Conservation (phyloP, 1,139 yeast species). For the Lipomyces yarrowii region DNA sequence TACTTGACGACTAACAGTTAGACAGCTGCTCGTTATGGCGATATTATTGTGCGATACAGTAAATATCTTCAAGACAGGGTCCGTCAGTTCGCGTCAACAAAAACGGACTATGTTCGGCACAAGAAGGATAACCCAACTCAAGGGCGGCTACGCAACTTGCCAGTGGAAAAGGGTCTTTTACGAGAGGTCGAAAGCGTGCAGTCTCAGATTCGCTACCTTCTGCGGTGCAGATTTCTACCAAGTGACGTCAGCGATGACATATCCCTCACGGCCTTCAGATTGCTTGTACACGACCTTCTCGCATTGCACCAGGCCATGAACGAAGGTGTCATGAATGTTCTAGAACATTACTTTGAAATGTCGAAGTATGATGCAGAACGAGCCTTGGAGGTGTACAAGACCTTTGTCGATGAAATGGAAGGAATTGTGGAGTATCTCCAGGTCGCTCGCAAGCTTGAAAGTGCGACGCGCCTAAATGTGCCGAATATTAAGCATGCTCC, state of each 20-base stretch:
- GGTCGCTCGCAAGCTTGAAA: constrained; percentile 85
- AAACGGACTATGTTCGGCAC: constrained; percentile 73
- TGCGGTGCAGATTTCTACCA: constrained; percentile 73
- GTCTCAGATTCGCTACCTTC: constrained; percentile 71
- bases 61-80: constrained; percentile 71
- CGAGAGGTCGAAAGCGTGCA: constrained; percentile 86
- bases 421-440: constrained; percentile 85
- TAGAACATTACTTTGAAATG: constrained; percentile 95
- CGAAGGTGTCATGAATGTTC: constrained; percentile 90
- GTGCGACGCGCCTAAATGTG: constrained; percentile 83
- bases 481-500: constrained; percentile 98
- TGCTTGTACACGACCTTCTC: constrained; percentile 83
- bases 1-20: neutral
- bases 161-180: constrained; percentile 79
- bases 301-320: constrained; percentile 84
- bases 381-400: constrained; percentile 79
- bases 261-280: constrained; percentile 77
- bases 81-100: constrained; percentile 64
- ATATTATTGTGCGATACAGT: constrained; percentile 60
- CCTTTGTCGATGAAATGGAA: constrained; percentile 82
- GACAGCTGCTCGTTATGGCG: constrained; percentile 34
- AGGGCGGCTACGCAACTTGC: constrained; percentile 63
- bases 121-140: constrained; percentile 47
- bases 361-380: constrained; percentile 82
- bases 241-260: constrained; percentile 76